Evolutionary conservation across 164 flowering plant genomes (phyloP).

Genomic region (Saururus chinensis): DNA sequence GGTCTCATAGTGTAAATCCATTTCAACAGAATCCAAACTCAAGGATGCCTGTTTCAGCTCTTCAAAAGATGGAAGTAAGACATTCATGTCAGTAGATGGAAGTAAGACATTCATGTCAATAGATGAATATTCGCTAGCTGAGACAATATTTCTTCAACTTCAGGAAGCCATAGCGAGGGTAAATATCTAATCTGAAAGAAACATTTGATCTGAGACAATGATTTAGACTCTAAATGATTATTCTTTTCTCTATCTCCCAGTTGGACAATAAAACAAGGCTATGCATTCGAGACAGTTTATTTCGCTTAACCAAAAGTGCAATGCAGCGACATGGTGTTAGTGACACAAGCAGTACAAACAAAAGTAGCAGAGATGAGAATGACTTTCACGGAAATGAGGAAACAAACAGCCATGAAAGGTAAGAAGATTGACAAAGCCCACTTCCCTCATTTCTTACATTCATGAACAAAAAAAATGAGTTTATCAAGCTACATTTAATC

Average conservation of each 20-base stretch:
- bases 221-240: background rate
- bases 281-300: too few relatives aligned
- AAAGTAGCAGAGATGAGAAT: too few relatives aligned
- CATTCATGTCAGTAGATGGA: conserved; percentile 32
- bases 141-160: conserved; percentile 49
- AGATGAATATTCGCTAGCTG: conserved; percentile 40
- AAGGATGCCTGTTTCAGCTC: conserved; percentile 12
- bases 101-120: conserved; percentile 20
- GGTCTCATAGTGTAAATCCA: conserved; percentile 25
- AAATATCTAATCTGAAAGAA: background rate
- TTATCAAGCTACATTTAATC: conserved; percentile 51
- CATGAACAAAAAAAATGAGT: too few relatives aligned
- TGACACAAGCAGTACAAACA: too few relatives aligned
- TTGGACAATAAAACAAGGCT: conserved; percentile 58
- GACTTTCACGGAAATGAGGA: too few relatives aligned
- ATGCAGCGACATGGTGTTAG: too few relatives aligned
- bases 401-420: too few relatives aligned
- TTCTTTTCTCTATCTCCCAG: conserved; percentile 29
- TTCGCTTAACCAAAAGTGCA: too few relatives aligned
- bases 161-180: conserved; percentile 63
- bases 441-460: too few relatives aligned
- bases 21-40: conserved; percentile 29
- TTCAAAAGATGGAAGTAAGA: conserved; percentile 21
- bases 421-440: too few relatives aligned
- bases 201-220: background rate